Percentiles rank a stretch among this genome's conserved stretches.
Evolutionary conservation across 2,329 filamentous ascomycete species (phyloP).

Genomic region (Pseudopithomyces chartarum): DNA sequence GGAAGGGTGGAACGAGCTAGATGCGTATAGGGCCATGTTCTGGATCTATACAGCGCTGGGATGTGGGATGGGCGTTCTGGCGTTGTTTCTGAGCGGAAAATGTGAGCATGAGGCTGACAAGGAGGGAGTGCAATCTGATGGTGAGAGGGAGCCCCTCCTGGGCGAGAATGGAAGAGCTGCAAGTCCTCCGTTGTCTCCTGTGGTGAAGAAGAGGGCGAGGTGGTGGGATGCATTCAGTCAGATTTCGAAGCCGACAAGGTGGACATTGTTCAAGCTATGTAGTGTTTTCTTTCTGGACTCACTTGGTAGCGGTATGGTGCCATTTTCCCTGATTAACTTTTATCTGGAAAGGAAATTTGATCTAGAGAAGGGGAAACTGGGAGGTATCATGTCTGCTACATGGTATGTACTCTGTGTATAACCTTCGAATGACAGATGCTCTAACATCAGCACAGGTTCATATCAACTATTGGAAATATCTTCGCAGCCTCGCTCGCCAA

Average conservation of each 20-base stretch:
- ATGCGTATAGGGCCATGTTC: conserved; percentile 49
- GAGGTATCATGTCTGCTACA: conserved; percentile 58
- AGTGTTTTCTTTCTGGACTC: conserved; percentile 71
- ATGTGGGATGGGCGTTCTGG: conserved; percentile 44
- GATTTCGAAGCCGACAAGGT: conserved; percentile 61
- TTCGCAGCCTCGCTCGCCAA: conserved; percentile 60
- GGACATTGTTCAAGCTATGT: conserved; percentile 65
- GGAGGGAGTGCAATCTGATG: neutral
- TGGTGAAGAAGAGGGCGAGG: conserved; percentile 15
- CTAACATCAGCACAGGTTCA: conserved; percentile 22
- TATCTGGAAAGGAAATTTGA: conserved; percentile 64
- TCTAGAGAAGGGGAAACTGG: conserved; percentile 58
- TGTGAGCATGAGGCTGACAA: conserved; percentile 41
- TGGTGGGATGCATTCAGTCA: conserved; percentile 51
- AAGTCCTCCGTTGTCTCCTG: conserved; percentile 8
- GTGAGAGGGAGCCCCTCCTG: conserved; percentile 35
- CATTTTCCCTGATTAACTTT: conserved; percentile 53
- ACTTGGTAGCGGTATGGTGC: conserved; percentile 72
- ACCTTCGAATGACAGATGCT: neutral
- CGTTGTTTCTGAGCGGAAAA: conserved; percentile 43
- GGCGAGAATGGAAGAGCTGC: conserved; percentile 8
- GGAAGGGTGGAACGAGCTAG: conserved; percentile 43
- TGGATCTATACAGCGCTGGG: conserved; percentile 51
- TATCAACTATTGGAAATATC: conserved; percentile 38
- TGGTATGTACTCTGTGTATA: conserved; percentile 24